A percentile compares a stretch with the other conserved stretches of the same genome.
Evolutionary conservation across 805 yeast species (phyloP).

Genomic region (Jamesozyma hellenica): DNA sequence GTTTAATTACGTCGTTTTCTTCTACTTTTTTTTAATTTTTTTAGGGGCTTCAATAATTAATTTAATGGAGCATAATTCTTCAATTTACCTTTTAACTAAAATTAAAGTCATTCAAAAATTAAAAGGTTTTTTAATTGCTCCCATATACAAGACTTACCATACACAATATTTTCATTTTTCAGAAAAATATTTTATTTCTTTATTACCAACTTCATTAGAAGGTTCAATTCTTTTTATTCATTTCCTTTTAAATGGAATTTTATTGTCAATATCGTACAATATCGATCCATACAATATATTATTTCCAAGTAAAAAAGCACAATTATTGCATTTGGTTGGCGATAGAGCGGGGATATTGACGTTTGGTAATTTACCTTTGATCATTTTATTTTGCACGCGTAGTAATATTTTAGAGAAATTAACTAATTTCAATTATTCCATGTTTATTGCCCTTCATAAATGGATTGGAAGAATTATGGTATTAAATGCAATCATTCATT

Average conservation of each 20-base stretch:
- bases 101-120: slow-evolving; percentile 6
- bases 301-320: slow-evolving; percentile 8
- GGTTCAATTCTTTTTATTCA: slow-evolving; percentile 12
- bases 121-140: slow-evolving; percentile 9
- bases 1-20: slow-evolving; percentile 8
- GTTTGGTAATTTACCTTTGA: slow-evolving; percentile 40
- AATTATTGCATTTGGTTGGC: slow-evolving; percentile 28
- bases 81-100: slow-evolving; percentile 7
- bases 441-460: slow-evolving; percentile 60
- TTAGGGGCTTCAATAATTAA: slow-evolving; percentile 5
- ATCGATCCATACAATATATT: slow-evolving; percentile 12
- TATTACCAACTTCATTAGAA: slow-evolving; percentile 19
- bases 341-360: slow-evolving; percentile 41
- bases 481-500: slow-evolving; percentile 32
- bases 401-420: slow-evolving; percentile 54
- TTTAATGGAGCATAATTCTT: slow-evolving; percentile 7
- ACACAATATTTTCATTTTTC: slow-evolving; percentile 11
- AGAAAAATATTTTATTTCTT: slow-evolving; percentile 7
- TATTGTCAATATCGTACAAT: slow-evolving; percentile 8
- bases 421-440: slow-evolving; percentile 54
- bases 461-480: slow-evolving; percentile 38
- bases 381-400: slow-evolving; percentile 59
- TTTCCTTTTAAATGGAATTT: slow-evolving; percentile 9
- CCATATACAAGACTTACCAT: slow-evolving; percentile 13
- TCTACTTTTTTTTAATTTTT: slow-evolving; percentile 10